Base-by-base conservation (phyloP, 2,329 filamentous ascomycete genomes). In the Chrysosporium keratinophilum region DNA sequence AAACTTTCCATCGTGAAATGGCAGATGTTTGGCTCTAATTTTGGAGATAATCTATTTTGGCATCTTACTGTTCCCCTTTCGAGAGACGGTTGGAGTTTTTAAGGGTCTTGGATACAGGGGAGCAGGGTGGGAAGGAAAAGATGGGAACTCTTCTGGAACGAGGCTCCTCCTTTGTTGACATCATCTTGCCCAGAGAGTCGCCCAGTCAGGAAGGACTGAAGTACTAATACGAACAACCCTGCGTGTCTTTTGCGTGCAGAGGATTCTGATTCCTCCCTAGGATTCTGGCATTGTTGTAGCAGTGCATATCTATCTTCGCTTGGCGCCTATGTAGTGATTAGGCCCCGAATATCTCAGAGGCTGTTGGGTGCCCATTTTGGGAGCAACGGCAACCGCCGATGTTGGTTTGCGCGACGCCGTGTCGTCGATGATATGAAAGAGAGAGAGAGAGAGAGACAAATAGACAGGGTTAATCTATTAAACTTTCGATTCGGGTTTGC, bases 61-160 rank as follows among this genome's bases (percentile, higher is more conserved):
- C 46, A 28, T 17, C 20, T 15, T 50, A 19, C n/a, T 50, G 33
- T 39, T 6, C 37, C 48, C 23, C 11, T 17, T 14, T 28, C 15
- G 7, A 12, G 40, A 34, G 40, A 11, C 7, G 49, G 41, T 9
- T 35, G 49, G 49, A 44, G 49, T 50, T 33, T n/a, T 31, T 50
- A 31, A n/a, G 39, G n/a, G n/a, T 43, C 23, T 52, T 37, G 15
- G 40, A 23, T 35, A 45, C 20, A 44, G n/a, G 40, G n/a, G 31
- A 33, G 33, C 10, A 28, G 41, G 40, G 23, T n/a, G 40, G 49
- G 23, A 44, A 51, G 33, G 28, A 43, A 43, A 51, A 52, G 23
- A 14, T 3, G 28, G 17, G 23, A 43, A 17, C 28, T 28, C 5
- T 31, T 40, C 17, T 33, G 35, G 19, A 42, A 33, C 15, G n/a